Conservation (phyloP, 1,284 basidiomycete genomes). For the Apiotrichum domesticum region DNA sequence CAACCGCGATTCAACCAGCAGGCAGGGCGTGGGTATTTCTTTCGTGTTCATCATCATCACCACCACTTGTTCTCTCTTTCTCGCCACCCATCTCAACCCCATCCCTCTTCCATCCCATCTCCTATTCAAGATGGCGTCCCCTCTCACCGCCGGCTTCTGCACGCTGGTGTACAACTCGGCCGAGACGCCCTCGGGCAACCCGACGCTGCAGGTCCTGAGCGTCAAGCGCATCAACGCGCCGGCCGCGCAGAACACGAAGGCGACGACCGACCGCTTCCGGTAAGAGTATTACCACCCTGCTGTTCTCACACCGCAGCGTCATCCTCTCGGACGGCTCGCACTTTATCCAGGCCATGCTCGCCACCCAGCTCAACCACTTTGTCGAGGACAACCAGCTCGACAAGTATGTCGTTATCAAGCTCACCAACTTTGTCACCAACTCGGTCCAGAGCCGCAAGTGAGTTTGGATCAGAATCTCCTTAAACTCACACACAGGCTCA, state of each 20-base stretch:
- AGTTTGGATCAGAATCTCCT: slow-evolving; percentile 60
- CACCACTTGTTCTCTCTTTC: neutral
- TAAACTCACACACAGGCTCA: slow-evolving; percentile 56
- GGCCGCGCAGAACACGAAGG: slow-evolving; percentile 17
- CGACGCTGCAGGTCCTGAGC: slow-evolving; percentile 71
- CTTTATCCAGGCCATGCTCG: slow-evolving; percentile 90
- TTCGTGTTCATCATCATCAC: too few relatives aligned
- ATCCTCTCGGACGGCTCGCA: slow-evolving; percentile 64
- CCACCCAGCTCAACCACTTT: slow-evolving; percentile 78
- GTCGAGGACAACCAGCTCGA: slow-evolving; percentile 64
- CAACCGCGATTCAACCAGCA: neutral
- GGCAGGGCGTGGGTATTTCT: too few relatives aligned
- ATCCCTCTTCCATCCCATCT: neutral
- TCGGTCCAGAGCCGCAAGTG: slow-evolving; percentile 76
- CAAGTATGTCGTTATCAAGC: slow-evolving; percentile 66
- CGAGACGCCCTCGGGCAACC: slow-evolving; percentile 47
- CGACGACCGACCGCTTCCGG: slow-evolving; percentile 46
- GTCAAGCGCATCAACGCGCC: slow-evolving; percentile 62
- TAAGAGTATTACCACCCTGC: slow-evolving; percentile 51
- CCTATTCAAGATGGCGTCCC: slow-evolving; percentile 25
- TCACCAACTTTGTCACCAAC: slow-evolving; percentile 78
- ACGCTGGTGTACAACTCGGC: slow-evolving; percentile 25
- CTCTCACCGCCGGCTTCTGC: slow-evolving; percentile 40
- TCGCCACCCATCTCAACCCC: slow-evolving; percentile 3
- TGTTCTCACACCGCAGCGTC: slow-evolving; percentile 47